Base-by-base conservation (phyloP, 2,329 filamentous ascomycete genomes). In the Penicillium brevicompactum region DNA sequence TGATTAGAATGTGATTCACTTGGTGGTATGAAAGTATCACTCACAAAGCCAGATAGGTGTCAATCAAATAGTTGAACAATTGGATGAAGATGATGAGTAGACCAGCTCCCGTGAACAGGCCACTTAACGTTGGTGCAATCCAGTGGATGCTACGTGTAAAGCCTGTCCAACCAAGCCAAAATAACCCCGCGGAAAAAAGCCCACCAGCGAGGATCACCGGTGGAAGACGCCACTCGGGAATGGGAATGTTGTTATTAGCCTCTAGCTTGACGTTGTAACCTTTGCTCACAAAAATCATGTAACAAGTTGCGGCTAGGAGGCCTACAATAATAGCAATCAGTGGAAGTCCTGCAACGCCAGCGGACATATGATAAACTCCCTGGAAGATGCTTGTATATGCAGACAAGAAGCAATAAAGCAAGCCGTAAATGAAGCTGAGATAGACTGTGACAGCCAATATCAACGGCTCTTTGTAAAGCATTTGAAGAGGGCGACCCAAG, bases 101-200 rank as follows among this genome's bases (percentile, higher is more conserved):
- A 4, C 37, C 3, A n/a, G 37, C 13, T 13, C 37, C 37, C 13
- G 37, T 40, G 13, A 40, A 40, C 13, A 40, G 13, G 13, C 58
- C 56, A 16, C 54, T n/a, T n/a, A 18, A 14, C 3, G 37, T 40
- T 18, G 37, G 37, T 40, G 16, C 37, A 40, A 40, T 40, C 37
- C 37, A 40, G 37, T 40, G 58, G 18, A 61, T 46, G 30, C 30
- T 31, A 31, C 30, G 30, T 10, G 30, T 31, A 40, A 40, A 40
- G 37, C 37, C 11, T 40, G 37, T 40, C 37, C 37, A 40, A 14
- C 37, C 37, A 40, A 40, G 16, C 37, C 37, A 40, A 18, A 40
- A 40, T 14, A 40, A 13, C 37, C 37, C 37, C 16, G 14, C 14
- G 13, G 37, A 40, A 13, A 40, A 40, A 40, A 40, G 37, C 11